Evolutionary conservation across 345 rosid genomes (phyloP).

Genomic region (Bruguiera gymnorhiza): DNA sequence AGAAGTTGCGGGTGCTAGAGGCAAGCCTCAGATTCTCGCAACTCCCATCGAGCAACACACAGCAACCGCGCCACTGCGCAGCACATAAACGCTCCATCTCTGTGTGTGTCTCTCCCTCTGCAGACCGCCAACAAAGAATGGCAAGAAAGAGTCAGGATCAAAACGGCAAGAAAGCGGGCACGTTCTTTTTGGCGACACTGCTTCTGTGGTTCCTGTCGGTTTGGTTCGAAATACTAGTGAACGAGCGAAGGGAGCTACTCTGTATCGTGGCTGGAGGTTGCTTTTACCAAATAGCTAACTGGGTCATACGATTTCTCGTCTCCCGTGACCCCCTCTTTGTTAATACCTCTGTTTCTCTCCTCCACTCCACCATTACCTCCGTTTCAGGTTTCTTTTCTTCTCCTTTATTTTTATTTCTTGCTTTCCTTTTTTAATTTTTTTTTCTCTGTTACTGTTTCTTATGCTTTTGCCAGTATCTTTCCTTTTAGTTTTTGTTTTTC

Average conservation of each 20-base stretch:
- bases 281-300: slow-evolving; percentile 68
- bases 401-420: neutral
- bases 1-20: too few relatives aligned
- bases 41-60: too few relatives aligned
- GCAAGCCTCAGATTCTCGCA: too few relatives aligned
- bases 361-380: slow-evolving; percentile 77
- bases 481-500: neutral
- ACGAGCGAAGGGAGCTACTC: slow-evolving; percentile 50
- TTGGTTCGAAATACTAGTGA: slow-evolving; percentile 67
- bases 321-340: slow-evolving; percentile 89
- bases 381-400: slow-evolving; percentile 49
- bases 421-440: neutral
- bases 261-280: slow-evolving; percentile 49
- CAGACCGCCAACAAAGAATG: slow-evolving; percentile 15
- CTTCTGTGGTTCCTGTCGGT: slow-evolving; percentile 79
- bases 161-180: slow-evolving; percentile 39
- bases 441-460: neutral
- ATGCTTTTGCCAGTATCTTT: neutral
- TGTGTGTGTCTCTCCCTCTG: too few relatives aligned
- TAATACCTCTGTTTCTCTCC: slow-evolving; percentile 81
- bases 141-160: slow-evolving; percentile 23
- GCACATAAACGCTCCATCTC: too few relatives aligned
- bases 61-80: too few relatives aligned
- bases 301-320: slow-evolving; percentile 47
- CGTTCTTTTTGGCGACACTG: slow-evolving; percentile 77